phyloP scores from a whole-genome alignment of 2,329 filamentous ascomycete species.

The Colletotrichum euphorbiae region DNA sequence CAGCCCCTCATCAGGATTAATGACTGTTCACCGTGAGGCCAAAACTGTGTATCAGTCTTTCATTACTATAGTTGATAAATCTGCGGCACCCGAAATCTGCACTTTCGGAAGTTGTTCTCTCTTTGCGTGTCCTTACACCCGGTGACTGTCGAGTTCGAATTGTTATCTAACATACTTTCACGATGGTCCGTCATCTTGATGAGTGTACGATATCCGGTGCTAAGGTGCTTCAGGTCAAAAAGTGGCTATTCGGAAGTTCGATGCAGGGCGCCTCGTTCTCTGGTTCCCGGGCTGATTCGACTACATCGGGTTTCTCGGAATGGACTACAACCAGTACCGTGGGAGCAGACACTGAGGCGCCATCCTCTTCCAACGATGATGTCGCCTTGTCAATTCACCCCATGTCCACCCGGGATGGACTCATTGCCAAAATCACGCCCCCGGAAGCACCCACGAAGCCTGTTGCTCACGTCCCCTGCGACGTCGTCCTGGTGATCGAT shows the following conservation, averaged over 20 bases:
- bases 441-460: slow-evolving; percentile 50
- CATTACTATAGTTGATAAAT: not conserved
- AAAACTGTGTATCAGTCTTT: not conserved
- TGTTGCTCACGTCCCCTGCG: slow-evolving; percentile 61
- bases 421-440: slow-evolving; percentile 60
- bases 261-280: not conserved
- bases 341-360: not conserved
- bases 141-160: not conserved
- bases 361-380: slow-evolving; percentile 4
- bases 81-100: not conserved
- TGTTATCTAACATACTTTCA: not conserved
- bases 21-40: not conserved
- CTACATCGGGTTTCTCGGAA: not conserved
- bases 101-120: not conserved
- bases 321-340: slow-evolving; percentile 18
- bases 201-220: not conserved
- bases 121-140: not conserved
- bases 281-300: not conserved
- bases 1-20: too few relatives aligned
- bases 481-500: slow-evolving; percentile 72
- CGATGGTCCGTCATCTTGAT: not conserved
- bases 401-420: slow-evolving; percentile 50
- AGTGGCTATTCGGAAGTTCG: slow-evolving; percentile 19
- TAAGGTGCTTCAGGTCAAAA: slow-evolving; percentile 29
- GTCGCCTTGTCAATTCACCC: slow-evolving; percentile 52